Percentiles rank a stretch among this genome's conserved stretches.
These are phyloP conservation scores for Podospora pseudopauciseta DNA, from an alignment of 495 filamentous ascomycete genomes.

Conservation along the genomic window DNA sequence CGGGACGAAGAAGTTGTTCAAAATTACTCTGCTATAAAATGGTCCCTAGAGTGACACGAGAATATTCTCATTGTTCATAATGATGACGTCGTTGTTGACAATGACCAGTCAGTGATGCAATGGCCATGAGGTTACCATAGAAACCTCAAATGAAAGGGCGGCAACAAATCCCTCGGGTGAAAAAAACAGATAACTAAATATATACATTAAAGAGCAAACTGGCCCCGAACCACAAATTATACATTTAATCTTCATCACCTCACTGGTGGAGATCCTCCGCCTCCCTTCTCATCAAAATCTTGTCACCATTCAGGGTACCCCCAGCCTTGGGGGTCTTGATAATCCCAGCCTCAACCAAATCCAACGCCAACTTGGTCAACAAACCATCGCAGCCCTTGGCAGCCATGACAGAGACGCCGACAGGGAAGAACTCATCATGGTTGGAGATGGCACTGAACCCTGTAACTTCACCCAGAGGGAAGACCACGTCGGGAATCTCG, in stretches of 20 bases:
- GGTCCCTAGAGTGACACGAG: neutral
- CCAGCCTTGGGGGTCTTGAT: slow-evolving; percentile 46
- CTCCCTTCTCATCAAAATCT: slow-evolving; percentile 52
- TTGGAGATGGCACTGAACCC: slow-evolving; percentile 52
- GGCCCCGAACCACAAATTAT: slow-evolving; percentile 26
- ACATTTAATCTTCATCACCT: neutral
- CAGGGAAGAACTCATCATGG: slow-evolving; percentile 55
- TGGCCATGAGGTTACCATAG: neutral
- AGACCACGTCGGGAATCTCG: slow-evolving; percentile 54
- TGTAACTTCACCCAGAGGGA: slow-evolving; percentile 54
- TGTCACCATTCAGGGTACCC: slow-evolving; percentile 48
- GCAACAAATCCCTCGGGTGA: neutral
- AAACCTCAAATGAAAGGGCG: neutral
- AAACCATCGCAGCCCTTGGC: slow-evolving; percentile 61
- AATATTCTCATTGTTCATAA: neutral
- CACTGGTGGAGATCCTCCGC: slow-evolving; percentile 27
- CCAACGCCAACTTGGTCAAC: slow-evolving; percentile 53
- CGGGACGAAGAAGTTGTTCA: neutral
- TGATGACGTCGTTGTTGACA: neutral
- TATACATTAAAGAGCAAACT: slow-evolving; percentile 16
- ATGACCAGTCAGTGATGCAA: neutral
- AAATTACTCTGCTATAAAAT: neutral
- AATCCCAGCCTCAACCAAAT: slow-evolving; percentile 49
- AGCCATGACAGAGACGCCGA: slow-evolving; percentile 56
- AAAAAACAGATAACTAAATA: slow-evolving; percentile 9